Base-by-base conservation (phyloP, 176 grass and related monocot genomes). In the Musa troglodytarum region DNA sequence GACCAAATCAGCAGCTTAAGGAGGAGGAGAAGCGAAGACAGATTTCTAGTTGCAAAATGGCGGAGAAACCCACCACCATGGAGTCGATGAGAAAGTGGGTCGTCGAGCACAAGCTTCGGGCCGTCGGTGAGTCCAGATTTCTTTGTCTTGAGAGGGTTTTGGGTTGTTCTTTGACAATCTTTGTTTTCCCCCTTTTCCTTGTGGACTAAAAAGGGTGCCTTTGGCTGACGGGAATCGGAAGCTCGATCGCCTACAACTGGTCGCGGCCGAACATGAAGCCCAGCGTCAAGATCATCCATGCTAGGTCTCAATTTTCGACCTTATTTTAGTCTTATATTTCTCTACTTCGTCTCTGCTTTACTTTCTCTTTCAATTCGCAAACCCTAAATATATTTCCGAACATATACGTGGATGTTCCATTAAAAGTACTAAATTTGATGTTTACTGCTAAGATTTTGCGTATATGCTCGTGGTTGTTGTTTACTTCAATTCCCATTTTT, bases 181-280 rank as follows among this genome's bases (percentile, higher is more conserved):
- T 43, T 43, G 34, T 43, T 43, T 5, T 6, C 34, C 34, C 4
- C 34, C 34, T 58, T 6, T 17, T 28, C 12, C 8, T 24, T 11
- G 1, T 56, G 5, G 73, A 26, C 68, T 68, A 9, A 62, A 11
- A 13, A 96, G 92, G 92, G 28, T 67, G 79, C 16, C 78, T 96
- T 50, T 96, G 87, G 92, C 83, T 96, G 9, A 88, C 82, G 23
- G 92, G 89, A n/a, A 70, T 96, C 52, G 82, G 65, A 0, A 78
- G 81, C 50, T 96, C 89, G 11, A 92, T 96, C 79, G 89, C 92
- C 0, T 92, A 96, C 82, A 96, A 96, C 78, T 96, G 92, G 92
- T 86, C 89, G 12, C 88, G 79, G 71, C 75, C 89, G 2, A 86
- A 84, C n/a, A 96, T 96, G 92, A 96, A 96, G 82, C 82, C 92